Conservation (phyloP, 1,139 yeast species). For the Saccharomycopsis phalli region DNA sequence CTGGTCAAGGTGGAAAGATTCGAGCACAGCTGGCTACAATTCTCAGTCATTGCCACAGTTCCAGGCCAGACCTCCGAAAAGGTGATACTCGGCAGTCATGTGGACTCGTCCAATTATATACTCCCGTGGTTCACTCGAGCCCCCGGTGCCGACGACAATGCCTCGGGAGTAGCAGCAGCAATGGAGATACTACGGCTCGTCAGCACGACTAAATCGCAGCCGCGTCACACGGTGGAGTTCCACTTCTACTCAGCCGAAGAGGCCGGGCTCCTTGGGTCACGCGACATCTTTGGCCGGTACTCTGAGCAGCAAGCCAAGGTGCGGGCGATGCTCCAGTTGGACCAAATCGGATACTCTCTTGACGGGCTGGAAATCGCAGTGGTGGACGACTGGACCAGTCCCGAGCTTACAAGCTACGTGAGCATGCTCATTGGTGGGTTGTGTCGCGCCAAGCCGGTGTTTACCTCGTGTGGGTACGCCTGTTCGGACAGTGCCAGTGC, state of each 20-base stretch:
- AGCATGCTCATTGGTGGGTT: constrained; percentile 52
- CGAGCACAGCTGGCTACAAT: constrained; percentile 48
- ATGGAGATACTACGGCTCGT: constrained; percentile 55
- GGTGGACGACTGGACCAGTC: constrained; percentile 64
- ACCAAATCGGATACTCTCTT: constrained; percentile 74
- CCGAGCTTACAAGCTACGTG: constrained; percentile 50
- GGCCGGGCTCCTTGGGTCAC: constrained; percentile 81
- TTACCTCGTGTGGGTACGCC: constrained; percentile 81
- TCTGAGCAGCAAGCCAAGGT: constrained; percentile 40
- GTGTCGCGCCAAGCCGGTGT: constrained; percentile 59
- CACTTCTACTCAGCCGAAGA: constrained; percentile 96
- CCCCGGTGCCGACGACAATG: constrained; percentile 96
- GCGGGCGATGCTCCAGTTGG: constrained; percentile 84
- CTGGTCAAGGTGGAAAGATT: constrained; percentile 34
- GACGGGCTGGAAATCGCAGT: constrained; percentile 39
- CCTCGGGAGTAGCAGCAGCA: constrained; percentile 75
- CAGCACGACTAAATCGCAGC: background rate
- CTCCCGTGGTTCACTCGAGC: constrained; percentile 62
- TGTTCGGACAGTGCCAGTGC: constrained; percentile 94
- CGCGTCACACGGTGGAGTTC: constrained; percentile 67
- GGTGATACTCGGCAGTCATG: constrained; percentile 82
- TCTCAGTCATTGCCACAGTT: constrained; percentile 41
- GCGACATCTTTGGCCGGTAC: constrained; percentile 61
- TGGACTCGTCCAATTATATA: constrained; percentile 70
- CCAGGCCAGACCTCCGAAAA: constrained; percentile 31